Base-by-base conservation (phyloP, 768 basidiomycete genomes). In the Serpula lacrymans region DNA sequence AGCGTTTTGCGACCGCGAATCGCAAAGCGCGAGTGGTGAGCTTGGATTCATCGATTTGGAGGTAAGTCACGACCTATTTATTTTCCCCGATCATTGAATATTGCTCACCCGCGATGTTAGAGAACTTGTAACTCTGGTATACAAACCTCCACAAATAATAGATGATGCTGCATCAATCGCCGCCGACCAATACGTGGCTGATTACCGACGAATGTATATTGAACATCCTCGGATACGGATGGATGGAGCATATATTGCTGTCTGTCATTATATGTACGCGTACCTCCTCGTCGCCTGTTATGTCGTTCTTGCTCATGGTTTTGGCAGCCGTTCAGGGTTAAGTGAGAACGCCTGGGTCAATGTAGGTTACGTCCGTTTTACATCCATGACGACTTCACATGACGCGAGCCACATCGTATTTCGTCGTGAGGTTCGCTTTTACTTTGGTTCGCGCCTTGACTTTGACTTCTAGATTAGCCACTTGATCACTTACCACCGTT, bases 201-300 rank as follows among this genome's bases (percentile, higher is more conserved):
- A 89, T 57, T 92, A 80, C 63, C 76, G 93, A 27, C 81, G 80
- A 14, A 64, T 87, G 7, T 89, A 78, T 58, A 76, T 95, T 30
- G 86, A 92, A 59, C 86, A 90, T 42, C 90, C 91, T 11, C 77
- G 93, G 34, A 59, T 95, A 34, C 80, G 93, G 27, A 58, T 84
- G 47, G 93, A 95, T 45, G 93, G 93, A 2, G 82, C 91, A 8
- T 95, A 95, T 58, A 93, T 96, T 37, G 83, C 89, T 16, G 85
- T 88, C 14, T 94, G 91, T 54, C 91, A 92, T 59, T 95, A 89
- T 50, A 68, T 84, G 87, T 88, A 59, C 46, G 80, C 42, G 16
- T 61, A 37, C 21, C n/a, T n/a, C 40, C 33, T 27, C 32, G 14
- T 34, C 24, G 7, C 37, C 30, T 35, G 26, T 40, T 29, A 23